A percentile compares a stretch with the other conserved stretches of the same genome.
phyloP scores from a whole-genome alignment of 139 green algal species.

The Trebouxia sp. region DNA sequence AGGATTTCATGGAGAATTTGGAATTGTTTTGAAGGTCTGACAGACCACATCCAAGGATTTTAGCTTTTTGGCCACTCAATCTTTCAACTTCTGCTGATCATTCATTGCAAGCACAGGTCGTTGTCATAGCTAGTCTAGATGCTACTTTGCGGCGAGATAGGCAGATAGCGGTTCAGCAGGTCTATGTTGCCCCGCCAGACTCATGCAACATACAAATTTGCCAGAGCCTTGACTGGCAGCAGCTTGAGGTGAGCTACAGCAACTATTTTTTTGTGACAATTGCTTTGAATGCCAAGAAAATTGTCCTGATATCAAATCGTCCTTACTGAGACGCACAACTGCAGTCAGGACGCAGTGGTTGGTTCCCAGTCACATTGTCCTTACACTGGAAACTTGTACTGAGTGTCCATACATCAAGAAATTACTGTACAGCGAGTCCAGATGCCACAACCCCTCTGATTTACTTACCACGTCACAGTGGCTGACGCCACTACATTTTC shows the following conservation, averaged over 20 bases:
- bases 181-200: not conserved
- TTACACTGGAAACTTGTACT: not conserved
- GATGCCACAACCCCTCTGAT: not conserved
- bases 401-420: too few species aligned
- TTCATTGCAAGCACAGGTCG: too few species aligned
- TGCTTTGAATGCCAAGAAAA: too few species aligned
- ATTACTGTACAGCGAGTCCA: not conserved
- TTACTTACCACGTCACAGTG: not conserved
- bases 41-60: too few species aligned
- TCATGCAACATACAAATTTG: not conserved
- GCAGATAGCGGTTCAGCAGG: not conserved
- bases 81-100: too few species aligned
- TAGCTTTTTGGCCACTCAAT: too few species aligned
- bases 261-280: too few species aligned
- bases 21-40: too few species aligned
- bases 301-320: too few species aligned
- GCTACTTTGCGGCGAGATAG: not conserved
- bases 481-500: not conserved
- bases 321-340: too few species aligned
- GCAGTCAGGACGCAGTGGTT: too few species aligned
- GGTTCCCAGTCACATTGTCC: not conserved
- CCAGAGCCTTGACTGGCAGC: not conserved
- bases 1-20: too few species aligned
- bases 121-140: slow-evolving; percentile 7
- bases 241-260: slow-evolving; percentile 17